Evolutionary conservation across 345 rosid species (phyloP).

Genomic region (Corymbia maculata): DNA sequence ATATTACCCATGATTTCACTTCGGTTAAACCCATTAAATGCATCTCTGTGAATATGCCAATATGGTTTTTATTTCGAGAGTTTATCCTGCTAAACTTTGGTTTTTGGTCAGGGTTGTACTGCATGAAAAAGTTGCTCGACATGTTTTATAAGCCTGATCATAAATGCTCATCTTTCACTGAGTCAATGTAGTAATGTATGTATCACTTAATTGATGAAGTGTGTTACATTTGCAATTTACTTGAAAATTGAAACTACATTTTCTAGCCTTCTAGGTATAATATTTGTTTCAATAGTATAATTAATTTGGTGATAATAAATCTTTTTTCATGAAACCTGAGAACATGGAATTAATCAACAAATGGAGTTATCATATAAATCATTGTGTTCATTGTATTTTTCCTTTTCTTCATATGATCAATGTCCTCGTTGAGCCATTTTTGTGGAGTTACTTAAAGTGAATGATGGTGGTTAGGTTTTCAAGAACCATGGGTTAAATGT

Average conservation of each 20-base stretch:
- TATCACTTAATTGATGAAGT: background rate
- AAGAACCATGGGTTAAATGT: background rate
- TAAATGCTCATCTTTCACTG: background rate
- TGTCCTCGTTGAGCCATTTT: background rate
- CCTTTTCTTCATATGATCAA: background rate
- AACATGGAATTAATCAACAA: background rate
- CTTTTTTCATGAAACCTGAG: background rate
- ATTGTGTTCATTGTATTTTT: background rate
- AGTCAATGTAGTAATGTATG: background rate
- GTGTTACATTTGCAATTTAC: background rate
- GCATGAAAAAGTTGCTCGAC: background rate
- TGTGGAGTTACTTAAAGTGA: background rate
- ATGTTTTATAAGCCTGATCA: background rate
- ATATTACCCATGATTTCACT: background rate
- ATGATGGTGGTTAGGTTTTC: background rate
- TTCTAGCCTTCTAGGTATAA: background rate
- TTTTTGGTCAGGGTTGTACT: background rate
- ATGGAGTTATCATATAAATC: background rate
- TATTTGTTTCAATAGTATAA: background rate
- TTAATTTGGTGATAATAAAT: background rate
- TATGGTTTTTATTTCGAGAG: background rate
- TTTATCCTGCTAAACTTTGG: background rate
- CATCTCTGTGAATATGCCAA: background rate
- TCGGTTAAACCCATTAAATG: background rate
- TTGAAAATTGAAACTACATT: background rate